Evolutionary conservation across 257 asterid species (phyloP).

Genomic region (Nicotiana undulata): DNA sequence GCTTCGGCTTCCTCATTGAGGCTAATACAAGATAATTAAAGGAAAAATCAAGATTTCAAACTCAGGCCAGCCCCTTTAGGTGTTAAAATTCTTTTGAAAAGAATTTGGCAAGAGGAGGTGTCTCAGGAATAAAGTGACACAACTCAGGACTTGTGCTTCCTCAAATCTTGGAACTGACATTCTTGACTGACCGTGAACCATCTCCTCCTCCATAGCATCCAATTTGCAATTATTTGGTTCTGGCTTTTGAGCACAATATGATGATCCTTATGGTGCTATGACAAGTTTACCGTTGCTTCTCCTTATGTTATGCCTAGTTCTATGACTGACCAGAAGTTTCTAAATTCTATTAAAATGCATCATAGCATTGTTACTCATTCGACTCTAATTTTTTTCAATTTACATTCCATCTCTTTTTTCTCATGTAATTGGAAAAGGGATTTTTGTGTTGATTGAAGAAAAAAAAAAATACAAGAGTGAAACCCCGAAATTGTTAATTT

Average conservation of each 20-base stretch:
- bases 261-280: background rate
- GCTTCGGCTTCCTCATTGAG: slow-evolving; percentile 57
- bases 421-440: no score
- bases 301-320: slow-evolving; percentile 1
- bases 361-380: background rate
- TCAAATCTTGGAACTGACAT: background rate
- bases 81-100: background rate
- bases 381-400: background rate
- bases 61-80: background rate
- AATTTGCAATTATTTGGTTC: background rate
- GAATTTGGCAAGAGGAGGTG: background rate
- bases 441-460: no score
- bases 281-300: background rate
- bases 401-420: background rate
- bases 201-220: background rate
- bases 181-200: background rate
- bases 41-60: background rate
- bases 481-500: no score
- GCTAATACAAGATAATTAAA: slow-evolving; percentile 30
- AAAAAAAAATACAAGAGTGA: no score
- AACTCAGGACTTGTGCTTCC: background rate
- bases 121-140: background rate
- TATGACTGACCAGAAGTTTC: background rate
- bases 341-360: background rate
- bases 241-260: background rate